These are phyloP conservation scores for Lodderomyces oxycetoniae DNA, from an alignment of 1,139 yeast species.

Conservation along the genomic window DNA sequence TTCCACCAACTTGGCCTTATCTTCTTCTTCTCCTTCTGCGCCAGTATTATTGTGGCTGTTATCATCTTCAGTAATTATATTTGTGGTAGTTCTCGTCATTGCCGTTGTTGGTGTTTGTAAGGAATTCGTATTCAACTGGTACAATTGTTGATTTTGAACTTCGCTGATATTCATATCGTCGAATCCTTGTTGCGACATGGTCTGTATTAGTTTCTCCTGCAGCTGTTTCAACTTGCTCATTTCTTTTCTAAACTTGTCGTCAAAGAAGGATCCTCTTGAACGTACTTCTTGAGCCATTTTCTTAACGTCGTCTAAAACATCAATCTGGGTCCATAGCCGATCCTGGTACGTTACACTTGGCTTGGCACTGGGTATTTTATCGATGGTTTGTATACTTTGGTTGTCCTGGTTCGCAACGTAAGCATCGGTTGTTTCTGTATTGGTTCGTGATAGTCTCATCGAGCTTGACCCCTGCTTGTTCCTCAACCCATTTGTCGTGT, in stretches of 20 bases:
- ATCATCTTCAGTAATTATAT: slow-evolving; percentile 12
- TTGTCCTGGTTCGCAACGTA: slow-evolving; percentile 16
- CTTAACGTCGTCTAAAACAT: slow-evolving; percentile 76
- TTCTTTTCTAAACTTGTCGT: slow-evolving; percentile 53
- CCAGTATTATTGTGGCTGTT: slow-evolving; percentile 4
- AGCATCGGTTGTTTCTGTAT: slow-evolving; percentile 20
- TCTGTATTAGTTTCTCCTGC: slow-evolving; percentile 57
- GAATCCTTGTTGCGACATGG: slow-evolving; percentile 45
- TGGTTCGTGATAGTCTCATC: slow-evolving; percentile 24
- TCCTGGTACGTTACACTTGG: slow-evolving; percentile 63
- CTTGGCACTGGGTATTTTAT: slow-evolving; percentile 42
- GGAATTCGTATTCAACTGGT: slow-evolving; percentile 10
- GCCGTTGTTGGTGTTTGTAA: background rate
- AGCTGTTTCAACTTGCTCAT: slow-evolving; percentile 52
- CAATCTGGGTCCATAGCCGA: slow-evolving; percentile 82
- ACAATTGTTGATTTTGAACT: slow-evolving; percentile 32
- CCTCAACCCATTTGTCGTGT: background rate
- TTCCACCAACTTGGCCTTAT: background rate
- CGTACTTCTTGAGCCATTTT: slow-evolving; percentile 56
- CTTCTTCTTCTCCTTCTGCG: background rate
- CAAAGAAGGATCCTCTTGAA: slow-evolving; percentile 56
- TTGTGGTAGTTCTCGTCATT: background rate
- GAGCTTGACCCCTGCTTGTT: slow-evolving; percentile 14
- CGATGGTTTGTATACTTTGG: slow-evolving; percentile 35
- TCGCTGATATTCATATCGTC: slow-evolving; percentile 16